Base-by-base conservation (phyloP, 345 rosid genomes). In the Orychophragmus violaceus region DNA sequence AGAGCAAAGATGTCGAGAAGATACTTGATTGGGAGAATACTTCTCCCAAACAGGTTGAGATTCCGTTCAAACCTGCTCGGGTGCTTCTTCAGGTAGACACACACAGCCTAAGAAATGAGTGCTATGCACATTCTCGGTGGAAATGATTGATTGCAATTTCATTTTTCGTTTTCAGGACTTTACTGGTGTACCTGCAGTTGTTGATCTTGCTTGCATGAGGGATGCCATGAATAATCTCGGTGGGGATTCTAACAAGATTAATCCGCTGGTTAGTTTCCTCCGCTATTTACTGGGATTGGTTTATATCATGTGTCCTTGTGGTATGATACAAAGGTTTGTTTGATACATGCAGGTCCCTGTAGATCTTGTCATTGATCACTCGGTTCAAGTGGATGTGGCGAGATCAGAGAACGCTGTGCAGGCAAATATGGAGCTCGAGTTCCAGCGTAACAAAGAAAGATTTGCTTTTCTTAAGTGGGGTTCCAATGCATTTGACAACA, bases 101-200 rank as follows among this genome's bases (percentile, higher is more conserved):
- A 14, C 11, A 6, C 23, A 23, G 21, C 13, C 33, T 59, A 11
- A 12, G 46, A 58, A 13, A 4, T 6, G 45, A 33, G 11, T 17
- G 28, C 6, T 56, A 17, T 29, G 9, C 7, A 54, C 23, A 10
- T 29, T 13, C 12, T 35, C 9, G 11, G 2, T 32, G 36, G n/a
- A 36, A 58, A n/a, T 6, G 82, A 22, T 76, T 80, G 67, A 84
- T 81, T 91, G 86, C 2, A 28, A 9, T 37, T 32, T 58, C 13
- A 22, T 78, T 6, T 10, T 74, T 71, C 8, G 64, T 14, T 54
- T 32, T 30, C 84, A 95, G 99, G 99, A 91, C 78, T 91, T 95
- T 81, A 95, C 99, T 63, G 99, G 99, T n/a, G 99, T 95, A 24
- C 99, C 99, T 28, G 99, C 91, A 22, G 99, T 91, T 30, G 97